Evolutionary conservation across 441 rosid genomes (phyloP).

Genomic region (Mallotus repandus): DNA sequence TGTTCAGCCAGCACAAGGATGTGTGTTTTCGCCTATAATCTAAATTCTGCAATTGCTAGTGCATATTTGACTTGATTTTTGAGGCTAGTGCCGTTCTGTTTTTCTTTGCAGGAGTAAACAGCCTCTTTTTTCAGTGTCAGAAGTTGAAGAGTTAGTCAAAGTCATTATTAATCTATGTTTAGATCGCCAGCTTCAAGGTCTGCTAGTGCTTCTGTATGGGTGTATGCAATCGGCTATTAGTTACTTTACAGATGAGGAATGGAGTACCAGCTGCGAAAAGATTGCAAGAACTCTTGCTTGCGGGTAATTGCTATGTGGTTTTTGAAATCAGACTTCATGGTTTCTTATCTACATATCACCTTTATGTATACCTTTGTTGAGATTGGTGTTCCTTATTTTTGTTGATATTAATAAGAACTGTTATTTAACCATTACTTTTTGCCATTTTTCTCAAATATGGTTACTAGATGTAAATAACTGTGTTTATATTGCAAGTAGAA

Average conservation of each 20-base stretch:
- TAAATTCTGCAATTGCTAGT: slow-evolving; percentile 11
- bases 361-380: neutral
- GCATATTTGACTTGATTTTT: neutral
- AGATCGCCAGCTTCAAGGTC: slow-evolving; percentile 68
- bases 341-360: neutral
- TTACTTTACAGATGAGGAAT: slow-evolving; percentile 67
- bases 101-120: slow-evolving; percentile 48
- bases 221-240: slow-evolving; percentile 49
- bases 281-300: slow-evolving; percentile 64
- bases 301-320: slow-evolving; percentile 41
- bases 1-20: neutral
- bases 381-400: neutral
- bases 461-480: neutral
- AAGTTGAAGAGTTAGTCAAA: slow-evolving; percentile 60
- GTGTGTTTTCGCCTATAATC: slow-evolving; percentile 5
- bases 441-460: slow-evolving; percentile 2
- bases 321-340: slow-evolving; percentile 3
- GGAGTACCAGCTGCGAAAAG: slow-evolving; percentile 58
- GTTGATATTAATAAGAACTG: neutral
- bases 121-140: slow-evolving; percentile 44
- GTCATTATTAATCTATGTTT: slow-evolving; percentile 45
- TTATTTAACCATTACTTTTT: neutral
- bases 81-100: slow-evolving; percentile 13
- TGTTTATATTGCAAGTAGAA: neutral
- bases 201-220: slow-evolving; percentile 47